phyloP scores from a whole-genome alignment of 2,329 filamentous ascomycete species.

The Monosporascus sp. region DNA sequence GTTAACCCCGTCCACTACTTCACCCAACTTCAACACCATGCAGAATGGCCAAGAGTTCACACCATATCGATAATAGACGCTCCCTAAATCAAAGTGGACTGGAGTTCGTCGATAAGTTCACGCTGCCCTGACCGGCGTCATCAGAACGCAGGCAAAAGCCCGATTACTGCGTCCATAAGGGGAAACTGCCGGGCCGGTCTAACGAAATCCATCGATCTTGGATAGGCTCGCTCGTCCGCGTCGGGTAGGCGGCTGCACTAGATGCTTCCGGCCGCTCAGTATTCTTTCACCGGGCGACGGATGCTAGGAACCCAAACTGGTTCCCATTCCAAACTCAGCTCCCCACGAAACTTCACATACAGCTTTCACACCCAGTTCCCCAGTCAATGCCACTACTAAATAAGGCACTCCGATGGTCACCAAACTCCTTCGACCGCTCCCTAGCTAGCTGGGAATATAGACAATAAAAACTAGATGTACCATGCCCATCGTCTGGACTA shows the following conservation, averaged over 20 bases:
- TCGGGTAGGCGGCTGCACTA: not conserved
- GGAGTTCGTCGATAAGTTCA: not conserved
- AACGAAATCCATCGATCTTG: not conserved
- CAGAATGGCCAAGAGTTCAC: too few species aligned
- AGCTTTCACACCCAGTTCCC: not conserved
- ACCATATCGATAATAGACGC: not conserved
- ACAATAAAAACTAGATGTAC: constrained; percentile 30
- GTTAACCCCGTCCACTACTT: too few species aligned
- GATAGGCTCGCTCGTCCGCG: not conserved
- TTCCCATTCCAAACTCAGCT: not conserved
- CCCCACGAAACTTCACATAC: not conserved
- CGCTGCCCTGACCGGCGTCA: not conserved
- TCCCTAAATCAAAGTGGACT: not conserved
- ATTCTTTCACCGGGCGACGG: not conserved
- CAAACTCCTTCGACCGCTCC: not conserved
- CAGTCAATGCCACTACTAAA: not conserved
- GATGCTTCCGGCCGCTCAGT: not conserved
- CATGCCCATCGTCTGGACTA: constrained; percentile 18
- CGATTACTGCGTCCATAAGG: not conserved
- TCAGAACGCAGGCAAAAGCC: not conserved
- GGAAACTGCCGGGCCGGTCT: too few species aligned
- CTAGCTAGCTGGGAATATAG: constrained; percentile 19
- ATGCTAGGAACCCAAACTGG: not conserved
- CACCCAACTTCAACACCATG: too few species aligned
- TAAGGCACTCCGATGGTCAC: not conserved